Evolutionary conservation across 352 stramenopile genomes (phyloP), one percentile per base, ranked within the genome.

Genomic region (Globisporangium paddicum): DNA sequence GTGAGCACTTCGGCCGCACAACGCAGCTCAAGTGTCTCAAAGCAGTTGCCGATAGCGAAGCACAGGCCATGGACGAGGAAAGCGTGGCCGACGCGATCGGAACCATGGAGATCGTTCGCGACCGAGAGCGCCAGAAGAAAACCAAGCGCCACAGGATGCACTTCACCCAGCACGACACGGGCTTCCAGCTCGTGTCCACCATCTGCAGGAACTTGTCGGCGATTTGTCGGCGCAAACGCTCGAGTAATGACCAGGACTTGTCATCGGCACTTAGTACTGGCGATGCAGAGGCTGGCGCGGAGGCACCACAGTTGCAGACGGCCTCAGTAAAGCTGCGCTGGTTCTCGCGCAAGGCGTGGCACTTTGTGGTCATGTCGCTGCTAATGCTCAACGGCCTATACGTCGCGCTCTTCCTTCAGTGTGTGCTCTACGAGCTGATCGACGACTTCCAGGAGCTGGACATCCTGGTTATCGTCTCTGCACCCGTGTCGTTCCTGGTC

Each of bases 351-450:
- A 86, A 89, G 52, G 69, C 67, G 10, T 87, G 78, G 76, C 77
- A 90, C 28, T 80, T 89, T 23, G n/a, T 61, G 2, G 69, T 90
- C 44, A 84, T 87, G 55, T 47, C 73, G 18, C 51, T 87, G 21
- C 48, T 91, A 13, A 86, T 91, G 60, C 63, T 91, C n/a, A 91
- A 91, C 52, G 82, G 72, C 0, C 78, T 91, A 37, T 89, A 79
- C 66, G 58, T 76, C 18, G 79, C 75, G 21, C 65, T 89, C 16
- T 60, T 89, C n/a, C 58, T 77, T 11, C 79, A 89, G 53, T 89
- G 79, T 44, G 66, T 86, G 0, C 59, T 88, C 19, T 87, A 87
- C 62, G 63, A 86, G n/a, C 68, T 79, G 28, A 56, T 69, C 6
- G 28, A 51, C 13, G 34, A 71, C 16, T 67, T 63, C 30, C 41